Evolutionary conservation across 2,329 filamentous ascomycete species (phyloP), one percentile per base, ranked within the genome.

Genomic region (Zymoseptoria ardabiliae): DNA sequence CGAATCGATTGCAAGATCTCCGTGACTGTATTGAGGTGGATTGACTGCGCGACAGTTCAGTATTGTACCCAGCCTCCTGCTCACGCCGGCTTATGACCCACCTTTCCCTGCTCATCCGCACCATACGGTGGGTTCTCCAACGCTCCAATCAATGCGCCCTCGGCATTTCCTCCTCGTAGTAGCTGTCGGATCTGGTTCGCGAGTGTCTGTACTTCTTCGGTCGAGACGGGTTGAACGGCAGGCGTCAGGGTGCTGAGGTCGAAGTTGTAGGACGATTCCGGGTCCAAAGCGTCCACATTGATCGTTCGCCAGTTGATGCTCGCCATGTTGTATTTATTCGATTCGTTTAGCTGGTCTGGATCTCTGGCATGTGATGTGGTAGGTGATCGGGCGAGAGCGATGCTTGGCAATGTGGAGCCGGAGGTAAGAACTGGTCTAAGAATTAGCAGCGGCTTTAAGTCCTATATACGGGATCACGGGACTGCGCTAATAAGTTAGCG

Each of bases 1-100:
- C 96, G 92, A 77, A 97, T 97, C 20, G 91, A 94, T 76, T 96
- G 92, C 65, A 99, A 81, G 60, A 97, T 92, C 77, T 99, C 94
- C 62, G 91, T 85, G 49, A 99, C 89, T 20, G 90, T 93, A 66
- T 90, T 85, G 65, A 96, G 80, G 74, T 97, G 91, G 28, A 91
- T 81, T 66, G 96, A 91, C 87, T 96, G 75, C 6, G 20, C 61
- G 23, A 53, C 50, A 51, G 22, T 10, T 61, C 28, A 60, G 55
- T 41, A 23, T 23, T 22, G 22, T 23, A 11, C 19, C 41, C 45
- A 54, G 30, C 19, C 7, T 56, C 7, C 49, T 50, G n/a, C 35
- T n/a, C n/a, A 41, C 25, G 56, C 56, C 52, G 60, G 61, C 57
- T 57, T 61, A 55, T 49, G 35, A 50, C 76, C 61, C 71, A 81